A percentile compares a stretch with the other conserved stretches of the same genome.
phyloP scores from a whole-genome alignment of 352 stramenopile species.

The Globisporangium ultimum region DNA sequence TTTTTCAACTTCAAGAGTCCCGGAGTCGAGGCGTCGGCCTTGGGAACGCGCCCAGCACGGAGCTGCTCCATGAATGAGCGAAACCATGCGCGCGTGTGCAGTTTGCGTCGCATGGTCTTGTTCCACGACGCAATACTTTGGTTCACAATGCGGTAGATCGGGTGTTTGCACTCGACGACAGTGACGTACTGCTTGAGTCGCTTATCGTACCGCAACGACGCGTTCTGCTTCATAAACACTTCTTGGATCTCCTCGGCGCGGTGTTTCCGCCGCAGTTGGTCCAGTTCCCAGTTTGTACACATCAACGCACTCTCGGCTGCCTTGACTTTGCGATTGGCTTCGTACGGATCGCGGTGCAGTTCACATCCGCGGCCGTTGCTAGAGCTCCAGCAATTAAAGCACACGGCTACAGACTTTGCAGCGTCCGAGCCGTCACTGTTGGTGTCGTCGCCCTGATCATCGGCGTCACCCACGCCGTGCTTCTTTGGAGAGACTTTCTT shows the following conservation, averaged over 20 bases:
- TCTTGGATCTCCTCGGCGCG: conserved; percentile 91
- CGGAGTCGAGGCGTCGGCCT: conserved; percentile 32
- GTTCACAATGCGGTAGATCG: conserved; percentile 85
- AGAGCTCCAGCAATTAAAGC: conserved; percentile 94
- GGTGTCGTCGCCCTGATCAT: neutral
- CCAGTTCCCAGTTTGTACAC: conserved; percentile 91
- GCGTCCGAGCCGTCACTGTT: neutral
- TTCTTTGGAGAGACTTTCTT: neutral
- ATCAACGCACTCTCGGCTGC: conserved; percentile 79
- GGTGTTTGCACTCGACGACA: conserved; percentile 86
- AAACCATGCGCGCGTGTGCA: conserved; percentile 87
- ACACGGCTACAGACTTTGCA: conserved; percentile 26
- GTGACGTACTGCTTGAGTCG: conserved; percentile 87
- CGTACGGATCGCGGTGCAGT: conserved; percentile 41
- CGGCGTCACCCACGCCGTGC: too few relatives aligned
- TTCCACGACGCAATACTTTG: conserved; percentile 65
- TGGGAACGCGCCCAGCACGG: conserved; percentile 49
- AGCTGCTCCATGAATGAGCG: conserved; percentile 88
- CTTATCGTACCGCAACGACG: conserved; percentile 86
- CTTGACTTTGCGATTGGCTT: conserved; percentile 41
- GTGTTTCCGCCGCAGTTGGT: conserved; percentile 83
- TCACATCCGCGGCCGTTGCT: conserved; percentile 84
- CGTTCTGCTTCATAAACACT: conserved; percentile 87
- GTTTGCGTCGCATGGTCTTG: conserved; percentile 83
- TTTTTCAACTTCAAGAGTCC: conserved; percentile 83